phyloP scores from a whole-genome alignment of 2,329 filamentous ascomycete genomes.

The Fusarium duplospermum region DNA sequence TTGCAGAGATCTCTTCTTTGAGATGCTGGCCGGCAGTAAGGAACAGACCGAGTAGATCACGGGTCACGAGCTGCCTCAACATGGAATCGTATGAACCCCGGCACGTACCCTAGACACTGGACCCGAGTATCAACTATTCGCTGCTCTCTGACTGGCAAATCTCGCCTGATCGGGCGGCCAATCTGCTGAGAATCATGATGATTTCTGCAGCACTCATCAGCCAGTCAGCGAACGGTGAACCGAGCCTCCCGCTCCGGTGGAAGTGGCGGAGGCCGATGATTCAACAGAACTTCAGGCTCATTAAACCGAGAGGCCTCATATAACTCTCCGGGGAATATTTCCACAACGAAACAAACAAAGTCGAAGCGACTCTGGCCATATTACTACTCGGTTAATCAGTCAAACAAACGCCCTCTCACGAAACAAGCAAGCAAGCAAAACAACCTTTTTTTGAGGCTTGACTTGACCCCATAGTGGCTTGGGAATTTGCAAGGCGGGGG shows the following conservation, averaged over 20 bases:
- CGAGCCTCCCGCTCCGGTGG: background rate
- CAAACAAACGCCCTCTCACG: background rate
- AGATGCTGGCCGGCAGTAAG: background rate
- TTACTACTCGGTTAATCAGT: background rate
- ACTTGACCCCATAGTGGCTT: conserved; percentile 33
- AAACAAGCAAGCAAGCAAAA: conserved; percentile 4
- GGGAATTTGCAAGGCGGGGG: conserved; percentile 14
- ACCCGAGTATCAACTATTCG: background rate
- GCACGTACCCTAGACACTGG: background rate
- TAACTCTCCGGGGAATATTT: background rate
- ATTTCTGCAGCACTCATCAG: background rate
- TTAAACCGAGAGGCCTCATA: background rate
- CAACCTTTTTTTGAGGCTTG: conserved; percentile 16
- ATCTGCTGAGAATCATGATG: conserved; percentile 7
- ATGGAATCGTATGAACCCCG: background rate
- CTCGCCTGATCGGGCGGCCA: conserved; percentile 11
- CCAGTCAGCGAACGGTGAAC: background rate
- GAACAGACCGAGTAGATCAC: background rate
- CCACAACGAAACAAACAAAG: background rate
- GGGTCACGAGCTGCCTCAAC: background rate
- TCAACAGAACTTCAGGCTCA: background rate
- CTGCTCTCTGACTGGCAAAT: conserved; percentile 8
- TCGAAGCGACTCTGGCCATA: background rate
- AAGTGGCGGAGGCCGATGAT: background rate
- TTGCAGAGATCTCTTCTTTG: background rate